A percentile compares a stretch with the other conserved stretches of the same genome.
Conservation (phyloP, 345 rosid species). For the Laguncularia racemosa region DNA sequence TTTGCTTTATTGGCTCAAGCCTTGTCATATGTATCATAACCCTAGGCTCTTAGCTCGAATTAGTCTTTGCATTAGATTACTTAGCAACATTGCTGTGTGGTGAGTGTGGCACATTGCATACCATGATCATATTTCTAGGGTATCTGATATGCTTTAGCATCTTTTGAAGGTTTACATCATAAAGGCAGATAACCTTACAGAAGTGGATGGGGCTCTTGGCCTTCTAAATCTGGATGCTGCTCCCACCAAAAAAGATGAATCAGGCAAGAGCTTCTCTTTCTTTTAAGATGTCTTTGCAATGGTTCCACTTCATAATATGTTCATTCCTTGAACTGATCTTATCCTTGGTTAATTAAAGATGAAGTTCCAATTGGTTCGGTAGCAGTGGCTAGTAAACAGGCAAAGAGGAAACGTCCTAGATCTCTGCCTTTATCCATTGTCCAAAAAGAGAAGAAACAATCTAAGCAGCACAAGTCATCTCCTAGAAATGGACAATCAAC, state of each 20-base stretch:
- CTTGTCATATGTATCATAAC: too few species aligned
- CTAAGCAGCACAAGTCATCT: slow-evolving; percentile 19
- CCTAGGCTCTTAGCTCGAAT: too few species aligned
- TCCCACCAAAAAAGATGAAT: slow-evolving; percentile 29
- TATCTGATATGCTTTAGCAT: slow-evolving; percentile 5
- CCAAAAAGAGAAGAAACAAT: slow-evolving; percentile 32
- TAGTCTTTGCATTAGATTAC: too few species aligned
- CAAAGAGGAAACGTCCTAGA: slow-evolving; percentile 37
- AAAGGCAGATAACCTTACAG: slow-evolving; percentile 50
- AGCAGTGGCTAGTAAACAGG: slow-evolving; percentile 5
- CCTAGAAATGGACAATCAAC: slow-evolving; percentile 16
- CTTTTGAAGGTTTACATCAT: slow-evolving; percentile 46
- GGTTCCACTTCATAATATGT: background rate
- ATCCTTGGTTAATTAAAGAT: too few species aligned
- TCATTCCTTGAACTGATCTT: background rate
- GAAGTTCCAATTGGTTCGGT: slow-evolving; percentile 1
- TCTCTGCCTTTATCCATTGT: slow-evolving; percentile 39
- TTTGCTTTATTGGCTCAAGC: too few species aligned
- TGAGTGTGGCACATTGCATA: background rate
- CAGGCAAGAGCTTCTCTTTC: slow-evolving; percentile 31
- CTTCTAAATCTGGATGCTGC: slow-evolving; percentile 68
- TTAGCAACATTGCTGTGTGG: too few species aligned
- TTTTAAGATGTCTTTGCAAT: slow-evolving; percentile 6
- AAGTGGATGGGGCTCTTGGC: slow-evolving; percentile 64
- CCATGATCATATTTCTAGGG: too few species aligned